Conservation (phyloP, 345 rosid genomes). For the Salix dunnii region DNA sequence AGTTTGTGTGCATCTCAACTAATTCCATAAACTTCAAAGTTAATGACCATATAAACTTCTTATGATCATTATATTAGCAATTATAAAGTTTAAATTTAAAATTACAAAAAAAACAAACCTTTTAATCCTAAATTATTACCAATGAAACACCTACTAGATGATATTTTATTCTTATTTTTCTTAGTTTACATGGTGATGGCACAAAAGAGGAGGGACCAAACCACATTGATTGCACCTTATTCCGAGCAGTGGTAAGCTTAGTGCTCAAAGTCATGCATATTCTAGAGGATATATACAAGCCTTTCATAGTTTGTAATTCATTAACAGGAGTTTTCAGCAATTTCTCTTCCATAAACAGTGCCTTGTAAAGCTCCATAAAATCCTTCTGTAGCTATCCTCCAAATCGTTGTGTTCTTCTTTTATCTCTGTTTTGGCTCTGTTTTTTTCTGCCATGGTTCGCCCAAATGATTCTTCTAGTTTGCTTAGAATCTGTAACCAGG, state of each 20-base stretch:
- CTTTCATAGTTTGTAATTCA: neutral
- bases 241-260: neutral
- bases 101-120: no score
- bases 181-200: no score
- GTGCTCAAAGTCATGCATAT: neutral
- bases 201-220: no score
- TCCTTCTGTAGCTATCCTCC: neutral
- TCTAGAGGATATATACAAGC: neutral
- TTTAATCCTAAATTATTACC: no score
- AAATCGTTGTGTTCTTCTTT: neutral
- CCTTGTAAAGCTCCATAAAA: neutral
- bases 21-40: rapidly evolving
- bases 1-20: rapidly evolving
- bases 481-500: constrained; percentile 12
- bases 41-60: rapidly evolving
- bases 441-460: constrained; percentile 49
- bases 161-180: no score
- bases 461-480: constrained; percentile 40
- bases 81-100: rapidly evolving
- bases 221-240: neutral
- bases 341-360: neutral
- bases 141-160: no score
- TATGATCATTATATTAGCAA: rapidly evolving
- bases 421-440: constrained; percentile 8
- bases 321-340: neutral